phyloP scores from a whole-genome alignment of 805 yeast species.

The Metschnikowia bowlesiae region DNA sequence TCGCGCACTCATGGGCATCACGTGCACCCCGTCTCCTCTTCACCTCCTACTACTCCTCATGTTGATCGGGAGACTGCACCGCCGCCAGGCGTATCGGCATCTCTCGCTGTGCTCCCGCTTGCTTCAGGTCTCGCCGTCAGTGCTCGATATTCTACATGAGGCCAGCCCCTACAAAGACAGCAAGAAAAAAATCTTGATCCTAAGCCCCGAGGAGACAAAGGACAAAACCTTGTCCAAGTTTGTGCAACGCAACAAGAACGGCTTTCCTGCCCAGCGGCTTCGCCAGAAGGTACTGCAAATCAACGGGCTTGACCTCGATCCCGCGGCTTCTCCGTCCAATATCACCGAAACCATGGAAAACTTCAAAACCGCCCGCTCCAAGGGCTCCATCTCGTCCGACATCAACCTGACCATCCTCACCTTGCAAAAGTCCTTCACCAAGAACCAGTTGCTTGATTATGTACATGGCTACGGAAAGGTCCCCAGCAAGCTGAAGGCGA shows the following conservation, averaged over 20 bases:
- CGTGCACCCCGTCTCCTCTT: neutral
- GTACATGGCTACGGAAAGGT: constrained; percentile 3
- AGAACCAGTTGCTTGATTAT: constrained; percentile 12
- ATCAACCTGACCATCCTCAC: constrained; percentile 6
- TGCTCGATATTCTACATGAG: constrained; percentile 7
- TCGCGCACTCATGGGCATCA: neutral
- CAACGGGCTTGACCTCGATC: neutral
- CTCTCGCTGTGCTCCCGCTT: neutral
- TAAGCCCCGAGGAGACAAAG: constrained; percentile 15
- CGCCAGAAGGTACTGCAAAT: neutral
- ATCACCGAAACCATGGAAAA: constrained; percentile 4
- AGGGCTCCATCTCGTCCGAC: neutral
- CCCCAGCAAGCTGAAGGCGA: constrained; percentile 3
- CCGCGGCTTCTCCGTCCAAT: neutral
- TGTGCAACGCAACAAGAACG: neutral
- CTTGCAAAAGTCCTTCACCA: constrained; percentile 12
- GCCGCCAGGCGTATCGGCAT: constrained; percentile 1
- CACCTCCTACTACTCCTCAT: neutral
- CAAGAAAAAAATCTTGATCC: constrained; percentile 13
- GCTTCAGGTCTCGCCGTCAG: constrained; percentile 2
- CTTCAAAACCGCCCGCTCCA: constrained; percentile 2
- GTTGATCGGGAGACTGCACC: neutral
- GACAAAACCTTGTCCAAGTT: constrained; percentile 11
- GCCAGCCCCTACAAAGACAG: neutral
- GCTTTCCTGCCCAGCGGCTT: neutral